Evolutionary conservation across 148 eudicot genomes (phyloP).

Genomic region (Drosera capensis): DNA sequence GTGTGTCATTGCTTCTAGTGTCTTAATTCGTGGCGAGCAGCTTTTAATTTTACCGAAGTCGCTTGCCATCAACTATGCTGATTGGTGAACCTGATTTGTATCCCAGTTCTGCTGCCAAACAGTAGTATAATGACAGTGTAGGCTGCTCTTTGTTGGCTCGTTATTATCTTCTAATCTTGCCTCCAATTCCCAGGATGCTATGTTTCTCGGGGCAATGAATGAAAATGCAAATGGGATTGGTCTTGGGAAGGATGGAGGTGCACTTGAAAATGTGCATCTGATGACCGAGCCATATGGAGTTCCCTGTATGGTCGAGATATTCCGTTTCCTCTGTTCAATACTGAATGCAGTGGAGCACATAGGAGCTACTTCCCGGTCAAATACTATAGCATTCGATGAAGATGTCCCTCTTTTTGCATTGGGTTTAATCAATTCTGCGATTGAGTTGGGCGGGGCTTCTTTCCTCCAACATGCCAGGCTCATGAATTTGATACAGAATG

Average conservation of each 20-base stretch:
- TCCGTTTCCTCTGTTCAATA: slow-evolving; percentile 64
- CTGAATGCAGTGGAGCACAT: slow-evolving; percentile 48
- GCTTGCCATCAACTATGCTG: slow-evolving; percentile 16
- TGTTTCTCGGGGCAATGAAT: slow-evolving; percentile 21
- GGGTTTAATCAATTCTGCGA: slow-evolving; percentile 66
- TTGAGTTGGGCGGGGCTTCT: slow-evolving; percentile 72
- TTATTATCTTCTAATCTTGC: slow-evolving; percentile 16
- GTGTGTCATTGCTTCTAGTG: too few relatives aligned
- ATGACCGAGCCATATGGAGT: slow-evolving; percentile 73
- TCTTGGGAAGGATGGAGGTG: slow-evolving; percentile 40
- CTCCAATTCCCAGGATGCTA: slow-evolving; percentile 14
- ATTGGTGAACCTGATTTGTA: slow-evolving; percentile 25
- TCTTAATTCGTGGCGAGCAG: too few relatives aligned
- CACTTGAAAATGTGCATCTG: slow-evolving; percentile 21
- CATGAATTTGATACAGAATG: slow-evolving; percentile 55
- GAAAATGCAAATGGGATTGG: slow-evolving; percentile 23
- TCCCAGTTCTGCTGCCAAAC: slow-evolving; percentile 13
- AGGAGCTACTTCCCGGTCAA: slow-evolving; percentile 46
- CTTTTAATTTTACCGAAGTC: background rate
- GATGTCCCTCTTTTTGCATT: slow-evolving; percentile 79
- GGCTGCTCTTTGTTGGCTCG: slow-evolving; percentile 31
- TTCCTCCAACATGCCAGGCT: slow-evolving; percentile 52
- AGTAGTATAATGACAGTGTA: slow-evolving; percentile 27
- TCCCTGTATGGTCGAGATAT: slow-evolving; percentile 85
- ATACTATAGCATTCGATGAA: slow-evolving; percentile 65